Conservation (phyloP, 2,329 filamentous ascomycete species). For the Fusarium coicis region DNA sequence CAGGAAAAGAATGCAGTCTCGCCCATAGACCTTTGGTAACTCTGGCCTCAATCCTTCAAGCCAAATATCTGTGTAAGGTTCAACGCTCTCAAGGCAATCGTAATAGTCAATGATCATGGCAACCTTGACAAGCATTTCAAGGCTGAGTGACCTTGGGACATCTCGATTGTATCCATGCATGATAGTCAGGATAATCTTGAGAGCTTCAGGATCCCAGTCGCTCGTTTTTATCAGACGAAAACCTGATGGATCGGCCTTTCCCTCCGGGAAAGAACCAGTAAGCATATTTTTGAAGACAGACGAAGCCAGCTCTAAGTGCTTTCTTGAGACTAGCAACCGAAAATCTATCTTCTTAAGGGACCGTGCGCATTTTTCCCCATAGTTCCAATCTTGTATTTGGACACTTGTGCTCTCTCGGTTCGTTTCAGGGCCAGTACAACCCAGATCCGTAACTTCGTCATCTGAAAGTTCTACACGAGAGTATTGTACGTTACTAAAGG, state of each 20-base stretch:
- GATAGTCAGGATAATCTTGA: constrained; percentile 38
- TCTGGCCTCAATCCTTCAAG: not conserved
- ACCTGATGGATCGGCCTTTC: fast-evolving
- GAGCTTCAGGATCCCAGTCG: constrained; percentile 41
- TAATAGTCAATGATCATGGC: constrained; percentile 43
- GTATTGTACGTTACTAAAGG: fast-evolving
- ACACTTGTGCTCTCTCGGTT: fast-evolving
- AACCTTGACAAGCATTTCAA: constrained; percentile 41
- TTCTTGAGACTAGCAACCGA: constrained; percentile 1
- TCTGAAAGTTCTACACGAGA: fast-evolving
- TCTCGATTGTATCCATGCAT: constrained; percentile 38
- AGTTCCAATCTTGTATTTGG: fast-evolving
- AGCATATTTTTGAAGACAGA: constrained; percentile 11
- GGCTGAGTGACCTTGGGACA: constrained; percentile 23
- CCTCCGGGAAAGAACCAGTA: not conserved
- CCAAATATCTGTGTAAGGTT: constrained; percentile 18
- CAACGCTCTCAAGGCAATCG: constrained; percentile 35
- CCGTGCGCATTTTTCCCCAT: not conserved
- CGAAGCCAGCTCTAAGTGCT: constrained; percentile 5
- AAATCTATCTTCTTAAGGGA: not conserved
- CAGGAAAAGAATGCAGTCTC: constrained; percentile 11
- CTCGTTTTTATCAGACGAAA: not conserved
- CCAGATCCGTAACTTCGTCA: fast-evolving
- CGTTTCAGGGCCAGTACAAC: fast-evolving
- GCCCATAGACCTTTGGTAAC: not conserved